Percentiles rank a stretch among this genome's conserved stretches.
Evolutionary conservation across 164 flowering plant genomes (phyloP).

Genomic region (Stephania yunnanensis): DNA sequence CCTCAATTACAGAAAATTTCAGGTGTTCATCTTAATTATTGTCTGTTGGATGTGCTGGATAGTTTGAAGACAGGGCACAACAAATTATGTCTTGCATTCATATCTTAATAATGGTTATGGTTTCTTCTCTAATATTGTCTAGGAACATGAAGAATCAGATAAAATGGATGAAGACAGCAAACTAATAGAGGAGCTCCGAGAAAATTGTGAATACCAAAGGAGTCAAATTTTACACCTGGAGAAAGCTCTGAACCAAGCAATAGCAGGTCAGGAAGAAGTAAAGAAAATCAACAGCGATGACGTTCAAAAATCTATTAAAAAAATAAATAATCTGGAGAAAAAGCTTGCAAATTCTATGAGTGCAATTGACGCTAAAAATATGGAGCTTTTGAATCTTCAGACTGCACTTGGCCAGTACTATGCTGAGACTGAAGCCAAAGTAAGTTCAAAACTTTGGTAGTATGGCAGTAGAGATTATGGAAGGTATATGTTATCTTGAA

Average conservation of each 20-base stretch:
- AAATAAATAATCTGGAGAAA: conserved; percentile 55
- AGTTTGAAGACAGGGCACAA: conserved; percentile 5
- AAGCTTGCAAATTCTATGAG: conserved; percentile 53
- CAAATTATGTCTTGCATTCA: conserved; percentile 12
- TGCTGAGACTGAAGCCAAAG: conserved; percentile 99
- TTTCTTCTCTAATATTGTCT: conserved; percentile 32
- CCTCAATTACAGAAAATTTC: background rate
- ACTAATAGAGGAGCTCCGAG: conserved; percentile 76
- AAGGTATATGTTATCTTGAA: background rate
- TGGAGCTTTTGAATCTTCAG: conserved; percentile 88
- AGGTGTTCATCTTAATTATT: conserved; percentile 7
- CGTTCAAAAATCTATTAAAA: conserved; percentile 62
- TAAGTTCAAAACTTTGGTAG: conserved; percentile 17
- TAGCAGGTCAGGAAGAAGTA: conserved; percentile 55
- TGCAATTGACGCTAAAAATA: conserved; percentile 69
- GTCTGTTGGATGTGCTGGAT: background rate
- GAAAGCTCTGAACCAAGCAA: conserved; percentile 68
- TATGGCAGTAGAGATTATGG: background rate
- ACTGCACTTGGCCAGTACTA: conserved; percentile 97
- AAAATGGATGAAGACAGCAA: conserved; percentile 98
- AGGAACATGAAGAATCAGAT: conserved; percentile 97
- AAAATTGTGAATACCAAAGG: conserved; percentile 52
- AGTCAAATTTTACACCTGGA: conserved; percentile 72
- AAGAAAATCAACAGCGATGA: conserved; percentile 44
- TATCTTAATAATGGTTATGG: conserved; percentile 27